Evolutionary conservation across 1,139 yeast genomes (phyloP).

Genomic region (Yamadazyma conglobata): DNA sequence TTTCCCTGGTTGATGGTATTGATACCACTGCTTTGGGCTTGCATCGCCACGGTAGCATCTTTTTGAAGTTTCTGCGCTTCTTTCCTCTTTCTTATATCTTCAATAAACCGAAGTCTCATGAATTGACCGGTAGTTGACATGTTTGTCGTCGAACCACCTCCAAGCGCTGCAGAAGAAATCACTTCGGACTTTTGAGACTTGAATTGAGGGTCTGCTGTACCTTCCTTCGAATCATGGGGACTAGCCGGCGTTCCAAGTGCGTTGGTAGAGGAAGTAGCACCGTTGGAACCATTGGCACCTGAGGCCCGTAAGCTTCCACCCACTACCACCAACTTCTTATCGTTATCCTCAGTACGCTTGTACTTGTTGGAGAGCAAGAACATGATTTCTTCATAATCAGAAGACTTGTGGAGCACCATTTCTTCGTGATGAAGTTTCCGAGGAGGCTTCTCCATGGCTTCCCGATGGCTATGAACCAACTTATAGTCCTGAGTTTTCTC

Average conservation of each 20-base stretch:
- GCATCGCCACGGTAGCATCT: constrained; percentile 34
- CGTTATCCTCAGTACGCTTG: constrained; percentile 37
- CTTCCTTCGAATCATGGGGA: constrained; percentile 21
- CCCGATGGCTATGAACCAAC: constrained; percentile 42
- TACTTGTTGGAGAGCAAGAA: constrained; percentile 41
- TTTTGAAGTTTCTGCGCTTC: constrained; percentile 44
- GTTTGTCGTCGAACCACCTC: constrained; percentile 16
- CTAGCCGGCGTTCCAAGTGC: constrained; percentile 16
- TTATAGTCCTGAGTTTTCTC: constrained; percentile 32
- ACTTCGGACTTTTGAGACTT: constrained; percentile 26
- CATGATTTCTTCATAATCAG: constrained; percentile 92
- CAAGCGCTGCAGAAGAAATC: constrained; percentile 15
- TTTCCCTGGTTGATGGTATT: constrained; percentile 40
- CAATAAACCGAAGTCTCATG: constrained; percentile 46
- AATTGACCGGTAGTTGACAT: constrained; percentile 37
- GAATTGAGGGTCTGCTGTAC: constrained; percentile 20
- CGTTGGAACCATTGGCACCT: constrained; percentile 1
- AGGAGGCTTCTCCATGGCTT: constrained; percentile 40
- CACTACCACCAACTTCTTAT: constrained; percentile 40
- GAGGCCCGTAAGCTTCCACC: constrained; percentile 24
- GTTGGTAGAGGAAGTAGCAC: constrained; percentile 3
- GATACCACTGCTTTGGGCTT: constrained; percentile 29
- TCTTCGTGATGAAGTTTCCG: constrained; percentile 47
- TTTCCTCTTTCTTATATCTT: constrained; percentile 44
- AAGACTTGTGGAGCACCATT: constrained; percentile 60